Base-by-base conservation (phyloP, 257 asterid genomes). In the Solanum rostratum region DNA sequence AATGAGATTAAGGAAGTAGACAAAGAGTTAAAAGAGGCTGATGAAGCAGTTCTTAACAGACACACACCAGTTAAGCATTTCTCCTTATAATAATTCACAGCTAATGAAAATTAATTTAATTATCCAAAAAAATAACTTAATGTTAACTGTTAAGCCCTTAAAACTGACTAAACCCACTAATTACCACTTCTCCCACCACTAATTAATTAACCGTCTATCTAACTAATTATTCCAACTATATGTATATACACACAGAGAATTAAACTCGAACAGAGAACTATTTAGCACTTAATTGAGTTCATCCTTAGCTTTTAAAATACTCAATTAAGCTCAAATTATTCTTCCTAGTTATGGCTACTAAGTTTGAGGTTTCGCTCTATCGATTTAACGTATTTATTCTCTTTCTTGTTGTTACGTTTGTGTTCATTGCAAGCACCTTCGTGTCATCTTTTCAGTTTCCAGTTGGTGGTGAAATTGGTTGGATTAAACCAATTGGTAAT, bases 401-500 rank as follows among this genome's bases (percentile, higher is more conserved):
- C 57, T 81, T 88, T 87, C 62, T 92, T 80, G 43, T 84, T 7
- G 66, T 89, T 68, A 86, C 90, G 80, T 83, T 88, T 16, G 1
- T 85, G 81, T 69, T 79, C 33, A 79, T 84, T 16, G 50, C 83
- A 1, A 46, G 14, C 22, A 76, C 49, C 22, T 15, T 83, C 22
- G 94, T 85, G n/a, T 86, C 91, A 13, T 92, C 88, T 52, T 88
- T 85, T 76, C 93, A 88, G 84, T 93, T 89, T 20, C 78, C 88
- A 33, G 94, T 95, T n/a, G 98, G 97, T 15, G 93, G 85, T 30
- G 85, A 84, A 37, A 84, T 13, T 18, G 93, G 91, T 19, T 95
- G 98, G 98, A 82, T 13, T 7, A 89, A 70, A 65, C 98, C 98
- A 0, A 91, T 92, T 13, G 92, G 90, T 10, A 88, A 91, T 13